These are phyloP conservation scores for Rhizophagus sp. DNA, from an alignment of 192 early-diverging fungal species.

Conservation along the genomic window DNA sequence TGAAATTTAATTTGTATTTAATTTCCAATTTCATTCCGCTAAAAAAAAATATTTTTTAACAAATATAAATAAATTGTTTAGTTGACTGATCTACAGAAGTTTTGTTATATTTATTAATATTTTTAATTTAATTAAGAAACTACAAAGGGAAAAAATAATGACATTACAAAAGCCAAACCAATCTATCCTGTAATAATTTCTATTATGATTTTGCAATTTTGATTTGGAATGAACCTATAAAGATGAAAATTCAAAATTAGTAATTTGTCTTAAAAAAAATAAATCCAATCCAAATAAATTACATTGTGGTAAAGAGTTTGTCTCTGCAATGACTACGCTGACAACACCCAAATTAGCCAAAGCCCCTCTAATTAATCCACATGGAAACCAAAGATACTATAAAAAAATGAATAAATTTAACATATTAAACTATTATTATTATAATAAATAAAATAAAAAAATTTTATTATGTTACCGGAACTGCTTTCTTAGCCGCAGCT, in stretches of 20 bases:
- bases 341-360: slow-evolving; percentile 87
- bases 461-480: slow-evolving; percentile 58
- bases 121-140: not conserved
- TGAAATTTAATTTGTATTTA: no score
- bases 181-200: not conserved
- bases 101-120: not conserved
- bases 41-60: not conserved
- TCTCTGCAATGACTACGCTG: slow-evolving; percentile 87
- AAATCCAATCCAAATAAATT: slow-evolving; percentile 30
- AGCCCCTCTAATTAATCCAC: slow-evolving; percentile 94
- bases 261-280: not conserved
- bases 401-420: not conserved
- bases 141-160: not conserved
- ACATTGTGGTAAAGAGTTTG: slow-evolving; percentile 79
- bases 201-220: slow-evolving; percentile 60
- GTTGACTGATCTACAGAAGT: not conserved
- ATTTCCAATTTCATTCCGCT: not conserved
- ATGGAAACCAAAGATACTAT: slow-evolving; percentile 94
- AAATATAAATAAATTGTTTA: not conserved
- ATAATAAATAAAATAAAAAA: slow-evolving; percentile 3
- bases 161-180: not conserved
- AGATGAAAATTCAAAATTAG: slow-evolving; percentile 1
- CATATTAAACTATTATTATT: not conserved
- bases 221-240: slow-evolving; percentile 71
- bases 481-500: slow-evolving; percentile 76